Evolutionary conservation across 768 basidiomycete species (phyloP), one percentile per base, ranked within the genome.

Genomic region (Rhizopogon salebrosus): DNA sequence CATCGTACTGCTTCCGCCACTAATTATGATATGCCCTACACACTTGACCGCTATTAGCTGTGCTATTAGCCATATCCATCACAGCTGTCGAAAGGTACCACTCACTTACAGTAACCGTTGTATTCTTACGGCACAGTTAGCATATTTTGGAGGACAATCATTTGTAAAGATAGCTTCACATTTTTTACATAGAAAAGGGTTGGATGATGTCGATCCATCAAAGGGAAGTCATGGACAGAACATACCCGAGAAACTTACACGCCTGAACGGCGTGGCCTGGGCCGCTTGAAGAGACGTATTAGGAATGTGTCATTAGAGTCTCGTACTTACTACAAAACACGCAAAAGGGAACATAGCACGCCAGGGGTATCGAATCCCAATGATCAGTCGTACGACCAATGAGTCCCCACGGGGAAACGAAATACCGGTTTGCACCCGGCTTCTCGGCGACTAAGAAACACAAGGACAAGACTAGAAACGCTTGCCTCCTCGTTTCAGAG

Each of bases 401-500:
- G 20, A 11, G 26, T 22, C 43, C 20, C 36, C 18, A 53, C 26
- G 40, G 42, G 39, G 27, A 40, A 34, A 10, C 16, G 29, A 38
- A 16, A 20, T 34, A n/a, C 34, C 49, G 6, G 38, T 36, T 8
- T 27, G 22, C 18, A 20, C 14, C 11, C 48, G 22, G 42, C 42
- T 46, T 26, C 46, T 43, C 35, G 41, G 52, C 26, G 13, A 29
- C 24, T 14, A 16, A 31, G 36, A 51, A 41, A 41, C 23, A 55
- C 51, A 22, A 36, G 41, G 38, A 20, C 22, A 9, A 24, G 42
- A 55, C 76, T 75, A 89, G 73, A 88, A 91, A 56, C 84, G 79
- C 65, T 81, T 87, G 27, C 83, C 86, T 34, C 85, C 85, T 58
- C 88, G 80, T 69, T 84, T 89, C 56, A 90, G 73, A 4, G 89